Base-by-base conservation (phyloP, 2,329 filamentous ascomycete genomes). In the Fusarium drepaniforme region DNA sequence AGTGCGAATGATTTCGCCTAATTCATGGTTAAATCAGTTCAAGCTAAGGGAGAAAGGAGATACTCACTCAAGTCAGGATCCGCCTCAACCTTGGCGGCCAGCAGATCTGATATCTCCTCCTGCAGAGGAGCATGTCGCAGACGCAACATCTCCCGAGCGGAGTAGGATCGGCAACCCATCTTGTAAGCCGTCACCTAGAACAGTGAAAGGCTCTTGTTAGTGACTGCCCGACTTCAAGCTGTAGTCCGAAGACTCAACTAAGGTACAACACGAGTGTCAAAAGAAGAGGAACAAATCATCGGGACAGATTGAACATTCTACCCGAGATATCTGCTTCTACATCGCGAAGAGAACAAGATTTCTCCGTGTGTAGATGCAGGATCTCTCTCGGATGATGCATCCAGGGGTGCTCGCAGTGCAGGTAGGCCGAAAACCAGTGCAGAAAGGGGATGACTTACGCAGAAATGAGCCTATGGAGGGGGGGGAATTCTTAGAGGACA, bases 151-250 rank as follows among this genome's bases (percentile, higher is more conserved):
- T 89, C 86, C 40, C 80, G 77, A 61, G 85, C 78, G 11, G 82
- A 84, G 74, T 89, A 89, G 13, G 77, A 83, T 51, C 81, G 82
- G 15, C 82, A 81, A 64, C 81, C 80, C 87, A 89, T 89, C 64
- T 79, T 79, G 78, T 79, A 84, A 71, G 82, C 84, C 72, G 75
- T 77, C 67, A 80, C 71, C 79, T 82, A 78, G 63, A 62, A 67
- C 77, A n/a, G 49, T 70, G 79, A 73, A 81, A 70, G 73, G 68
- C 78, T 72, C 38, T 73, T 60, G 77, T 83, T 71, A 83, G 82
- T 71, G 63, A 81, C 77, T 59, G 76, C 79, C 67, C 79, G 77
- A 73, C 72, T 49, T 80, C 75, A 16, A 77, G 57, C 35, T 80
- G 76, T 16, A 78, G 80, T 42, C 65, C 70, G 38, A 81, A 71